Conservation (phyloP, 768 basidiomycete species). For the Mycena olivaceomarginata region DNA sequence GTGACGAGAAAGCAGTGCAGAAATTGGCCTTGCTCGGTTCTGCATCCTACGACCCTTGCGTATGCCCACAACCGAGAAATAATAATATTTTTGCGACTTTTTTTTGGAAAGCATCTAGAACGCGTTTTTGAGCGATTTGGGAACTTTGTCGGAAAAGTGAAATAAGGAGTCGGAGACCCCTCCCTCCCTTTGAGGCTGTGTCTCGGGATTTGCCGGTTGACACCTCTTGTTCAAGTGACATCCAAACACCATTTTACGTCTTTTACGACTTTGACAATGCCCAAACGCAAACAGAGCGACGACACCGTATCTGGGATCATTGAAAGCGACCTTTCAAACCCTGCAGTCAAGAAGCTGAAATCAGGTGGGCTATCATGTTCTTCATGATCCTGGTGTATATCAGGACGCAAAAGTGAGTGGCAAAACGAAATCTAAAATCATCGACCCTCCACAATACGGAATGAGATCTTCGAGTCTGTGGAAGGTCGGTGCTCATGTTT, state of each 20-base stretch:
- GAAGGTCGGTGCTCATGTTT: slow-evolving; percentile 92
- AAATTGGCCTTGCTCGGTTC: no score
- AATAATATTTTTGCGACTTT: no score
- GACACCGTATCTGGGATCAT: slow-evolving; percentile 1
- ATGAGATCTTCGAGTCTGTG: slow-evolving; percentile 63
- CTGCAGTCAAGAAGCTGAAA: slow-evolving; percentile 27
- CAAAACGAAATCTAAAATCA: slow-evolving; percentile 26
- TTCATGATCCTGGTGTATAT: not conserved
- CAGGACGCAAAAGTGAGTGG: not conserved
- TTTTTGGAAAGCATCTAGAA: no score
- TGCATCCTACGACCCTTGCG: no score
- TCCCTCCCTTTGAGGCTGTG: no score
- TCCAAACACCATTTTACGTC: slow-evolving; percentile 4
- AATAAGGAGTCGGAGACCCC: no score
- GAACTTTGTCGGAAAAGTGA: no score
- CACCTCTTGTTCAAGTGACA: no score
- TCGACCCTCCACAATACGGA: slow-evolving; percentile 9
- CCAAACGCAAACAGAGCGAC: slow-evolving; percentile 32
- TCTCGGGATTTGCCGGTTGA: no score
- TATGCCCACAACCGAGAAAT: no score
- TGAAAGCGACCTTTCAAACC: slow-evolving; percentile 25
- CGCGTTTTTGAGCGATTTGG: no score
- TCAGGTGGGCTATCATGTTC: slow-evolving; percentile 6
- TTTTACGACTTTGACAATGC: slow-evolving; percentile 25
- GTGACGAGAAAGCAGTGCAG: no score